phyloP scores from a whole-genome alignment of 495 filamentous ascomycete species.

The Trichoderma gamsii region DNA sequence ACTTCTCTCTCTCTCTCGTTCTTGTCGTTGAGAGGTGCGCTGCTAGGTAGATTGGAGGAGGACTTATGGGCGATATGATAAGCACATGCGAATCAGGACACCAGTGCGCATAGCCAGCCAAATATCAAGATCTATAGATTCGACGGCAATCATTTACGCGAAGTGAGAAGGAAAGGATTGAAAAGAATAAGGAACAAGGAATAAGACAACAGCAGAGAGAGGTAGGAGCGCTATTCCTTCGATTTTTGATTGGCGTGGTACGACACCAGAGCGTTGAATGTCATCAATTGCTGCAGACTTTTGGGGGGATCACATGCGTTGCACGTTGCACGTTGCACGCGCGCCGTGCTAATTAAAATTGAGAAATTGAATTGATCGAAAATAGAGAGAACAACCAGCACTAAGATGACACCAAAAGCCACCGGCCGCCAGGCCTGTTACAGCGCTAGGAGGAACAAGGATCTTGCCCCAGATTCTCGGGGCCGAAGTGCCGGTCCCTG shows the following conservation, averaged over 20 bases:
- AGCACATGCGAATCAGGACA: too few species aligned
- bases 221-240: too few species aligned
- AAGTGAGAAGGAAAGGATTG: too few species aligned
- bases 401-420: neutral
- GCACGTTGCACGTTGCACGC: neutral
- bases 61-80: too few species aligned
- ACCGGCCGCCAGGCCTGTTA: neutral
- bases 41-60: neutral
- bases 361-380: neutral
- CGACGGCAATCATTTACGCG: too few species aligned
- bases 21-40: neutral
- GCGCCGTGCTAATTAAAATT: too few species aligned
- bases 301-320: neutral
- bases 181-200: too few species aligned
- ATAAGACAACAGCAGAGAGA: too few species aligned
- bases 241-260: too few species aligned
- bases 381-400: neutral
- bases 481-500: constrained; percentile 11
- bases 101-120: too few species aligned
- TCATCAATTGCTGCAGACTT: neutral
- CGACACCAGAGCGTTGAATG: too few species aligned
- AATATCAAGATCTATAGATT: too few species aligned
- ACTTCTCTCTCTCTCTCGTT: neutral
- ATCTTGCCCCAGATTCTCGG: constrained; percentile 14
- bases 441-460: neutral